Percentiles rank a stretch among this genome's conserved stretches.
Evolutionary conservation across 1,284 basidiomycete species (phyloP).

Genomic region (Boletus semigastroideus): DNA sequence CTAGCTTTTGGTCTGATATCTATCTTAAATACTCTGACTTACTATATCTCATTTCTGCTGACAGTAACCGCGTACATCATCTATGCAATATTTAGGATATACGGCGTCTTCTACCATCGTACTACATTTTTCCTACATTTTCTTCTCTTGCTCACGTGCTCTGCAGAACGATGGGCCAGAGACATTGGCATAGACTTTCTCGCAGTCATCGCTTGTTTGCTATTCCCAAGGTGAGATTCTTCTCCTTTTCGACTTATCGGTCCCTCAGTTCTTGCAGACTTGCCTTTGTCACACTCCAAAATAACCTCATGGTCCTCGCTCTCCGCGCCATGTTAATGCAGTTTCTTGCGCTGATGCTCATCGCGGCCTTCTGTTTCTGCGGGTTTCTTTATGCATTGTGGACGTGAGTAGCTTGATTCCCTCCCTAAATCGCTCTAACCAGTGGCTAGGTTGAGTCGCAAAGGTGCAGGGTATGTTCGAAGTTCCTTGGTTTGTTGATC

Average conservation of each 20-base stretch:
- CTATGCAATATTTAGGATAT: constrained; percentile 70
- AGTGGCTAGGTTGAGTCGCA: constrained; percentile 53
- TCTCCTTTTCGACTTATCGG: not conserved
- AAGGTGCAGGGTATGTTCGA: constrained; percentile 38
- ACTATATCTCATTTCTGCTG: constrained; percentile 11
- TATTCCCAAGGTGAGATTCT: constrained; percentile 73
- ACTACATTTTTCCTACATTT: constrained; percentile 5
- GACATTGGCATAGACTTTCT: constrained; percentile 71
- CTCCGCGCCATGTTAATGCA: constrained; percentile 81
- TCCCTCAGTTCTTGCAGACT: constrained; percentile 43
- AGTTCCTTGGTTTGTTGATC: not conserved
- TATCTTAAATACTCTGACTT: not conserved
- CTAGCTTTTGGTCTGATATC: constrained; percentile 68
- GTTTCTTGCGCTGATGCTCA: constrained; percentile 78
- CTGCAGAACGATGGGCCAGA: constrained; percentile 58
- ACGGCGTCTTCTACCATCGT: constrained; percentile 66
- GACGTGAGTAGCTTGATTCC: constrained; percentile 59
- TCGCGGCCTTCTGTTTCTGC: constrained; percentile 86
- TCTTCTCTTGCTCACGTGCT: constrained; percentile 5
- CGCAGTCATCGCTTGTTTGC: constrained; percentile 76
- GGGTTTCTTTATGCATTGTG: constrained; percentile 91
- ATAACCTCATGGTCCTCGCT: constrained; percentile 82
- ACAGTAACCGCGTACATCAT: constrained; percentile 75
- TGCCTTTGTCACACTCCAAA: constrained; percentile 85
- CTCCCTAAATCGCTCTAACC: constrained; percentile 5